These are phyloP conservation scores for Endocalyx cinctus DNA, from an alignment of 2,329 filamentous ascomycete genomes.

Conservation along the genomic window DNA sequence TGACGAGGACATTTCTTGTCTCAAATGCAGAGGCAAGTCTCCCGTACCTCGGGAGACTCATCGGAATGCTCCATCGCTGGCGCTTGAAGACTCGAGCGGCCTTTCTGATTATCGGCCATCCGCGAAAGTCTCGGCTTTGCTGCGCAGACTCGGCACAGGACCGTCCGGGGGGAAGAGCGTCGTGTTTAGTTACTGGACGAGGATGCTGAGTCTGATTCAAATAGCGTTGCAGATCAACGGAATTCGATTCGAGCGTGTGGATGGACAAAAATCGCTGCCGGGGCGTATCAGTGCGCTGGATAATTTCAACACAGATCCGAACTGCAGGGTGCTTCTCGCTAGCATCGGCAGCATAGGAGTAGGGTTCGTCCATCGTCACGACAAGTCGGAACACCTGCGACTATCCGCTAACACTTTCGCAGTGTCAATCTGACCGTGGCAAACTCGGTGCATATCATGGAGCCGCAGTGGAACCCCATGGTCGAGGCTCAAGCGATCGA, in stretches of 20 bases:
- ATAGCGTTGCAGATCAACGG: slow-evolving; percentile 6
- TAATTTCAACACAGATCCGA: slow-evolving; percentile 12
- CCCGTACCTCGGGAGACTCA: too few relatives aligned
- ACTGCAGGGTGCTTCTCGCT: slow-evolving; percentile 25
- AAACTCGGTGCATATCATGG: slow-evolving; percentile 24
- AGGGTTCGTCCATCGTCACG: too few relatives aligned
- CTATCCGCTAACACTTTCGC: too few relatives aligned
- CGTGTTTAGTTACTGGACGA: slow-evolving; percentile 23
- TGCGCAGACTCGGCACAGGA: too few relatives aligned
- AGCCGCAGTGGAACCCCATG: slow-evolving; percentile 32
- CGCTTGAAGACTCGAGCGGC: too few relatives aligned
- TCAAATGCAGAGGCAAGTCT: too few relatives aligned
- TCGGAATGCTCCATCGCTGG: too few relatives aligned
- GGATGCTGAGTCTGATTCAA: slow-evolving; percentile 25
- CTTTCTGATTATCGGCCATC: too few relatives aligned
- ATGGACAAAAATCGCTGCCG: slow-evolving; percentile 15
- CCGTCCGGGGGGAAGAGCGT: too few relatives aligned
- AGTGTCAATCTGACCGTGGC: slow-evolving; percentile 25
- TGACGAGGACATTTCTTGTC: too few relatives aligned
- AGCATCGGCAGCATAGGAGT: slow-evolving; percentile 26
- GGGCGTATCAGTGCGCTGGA: slow-evolving; percentile 7
- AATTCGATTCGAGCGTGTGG: slow-evolving; percentile 19
- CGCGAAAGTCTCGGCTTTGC: too few relatives aligned
- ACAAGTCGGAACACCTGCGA: too few relatives aligned
- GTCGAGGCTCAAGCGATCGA: slow-evolving; percentile 28